Conservation (phyloP, 768 basidiomycete species). For the Mycena belliarum region DNA sequence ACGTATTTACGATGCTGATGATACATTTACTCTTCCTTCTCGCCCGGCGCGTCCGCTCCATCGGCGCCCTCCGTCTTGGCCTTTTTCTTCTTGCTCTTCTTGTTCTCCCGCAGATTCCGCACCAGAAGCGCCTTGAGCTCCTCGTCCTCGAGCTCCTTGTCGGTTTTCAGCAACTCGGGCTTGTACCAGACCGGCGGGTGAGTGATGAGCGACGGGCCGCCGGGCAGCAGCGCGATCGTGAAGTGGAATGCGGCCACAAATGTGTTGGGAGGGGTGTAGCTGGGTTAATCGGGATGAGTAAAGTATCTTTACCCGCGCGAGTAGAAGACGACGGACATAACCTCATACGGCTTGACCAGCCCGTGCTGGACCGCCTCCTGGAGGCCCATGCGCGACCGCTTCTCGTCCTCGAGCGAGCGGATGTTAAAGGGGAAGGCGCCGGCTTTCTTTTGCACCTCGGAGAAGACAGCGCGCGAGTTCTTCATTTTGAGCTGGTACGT, state of each 20-base stretch:
- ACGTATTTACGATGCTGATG: conserved; percentile 20
- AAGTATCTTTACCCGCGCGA: background rate
- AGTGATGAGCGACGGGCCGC: conserved; percentile 85
- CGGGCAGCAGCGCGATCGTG: conserved; percentile 90
- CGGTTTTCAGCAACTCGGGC: conserved; percentile 85
- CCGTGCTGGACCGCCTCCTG: conserved; percentile 95
- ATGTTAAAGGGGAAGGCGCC: conserved; percentile 98
- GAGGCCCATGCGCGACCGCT: conserved; percentile 90
- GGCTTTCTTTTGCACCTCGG: conserved; percentile 97
- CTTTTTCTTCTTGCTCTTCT: conserved; percentile 91
- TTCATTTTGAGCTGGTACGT: conserved; percentile 98
- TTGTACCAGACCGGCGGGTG: conserved; percentile 93
- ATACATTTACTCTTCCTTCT: conserved; percentile 34
- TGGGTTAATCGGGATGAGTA: conserved; percentile 28
- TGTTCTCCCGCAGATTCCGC: conserved; percentile 81
- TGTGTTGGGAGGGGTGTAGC: conserved; percentile 80
- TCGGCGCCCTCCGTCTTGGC: conserved; percentile 42
- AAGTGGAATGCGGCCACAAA: conserved; percentile 96
- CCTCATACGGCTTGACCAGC: conserved; percentile 92
- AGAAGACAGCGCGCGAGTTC: conserved; percentile 94
- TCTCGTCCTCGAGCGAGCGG: conserved; percentile 92
- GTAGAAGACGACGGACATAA: conserved; percentile 66
- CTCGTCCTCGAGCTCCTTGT: conserved; percentile 87
- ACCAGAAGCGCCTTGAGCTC: conserved; percentile 79
- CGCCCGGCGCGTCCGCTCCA: conserved; percentile 43